Percentiles rank a stretch among this genome's conserved stretches.
These are phyloP conservation scores for Zymoseptoria passerinii DNA, from an alignment of 2,329 filamentous ascomycete species.

Conservation along the genomic window DNA sequence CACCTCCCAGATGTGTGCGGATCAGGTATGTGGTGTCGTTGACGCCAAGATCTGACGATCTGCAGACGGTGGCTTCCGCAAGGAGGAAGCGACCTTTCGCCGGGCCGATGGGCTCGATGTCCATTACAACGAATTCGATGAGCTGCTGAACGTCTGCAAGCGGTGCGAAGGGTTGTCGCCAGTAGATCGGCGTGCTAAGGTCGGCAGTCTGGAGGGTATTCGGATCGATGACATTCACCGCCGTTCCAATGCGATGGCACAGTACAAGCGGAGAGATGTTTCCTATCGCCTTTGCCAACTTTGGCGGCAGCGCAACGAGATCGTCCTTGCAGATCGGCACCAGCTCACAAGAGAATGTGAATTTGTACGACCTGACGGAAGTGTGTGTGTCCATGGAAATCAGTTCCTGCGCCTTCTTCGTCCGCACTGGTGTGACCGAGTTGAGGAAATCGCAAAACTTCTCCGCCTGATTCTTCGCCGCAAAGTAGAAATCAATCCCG, in stretches of 20 bases:
- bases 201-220: conserved; percentile 86
- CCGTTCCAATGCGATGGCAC: conserved; percentile 81
- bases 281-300: conserved; percentile 75
- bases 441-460: conserved; percentile 85
- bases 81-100: conserved; percentile 75
- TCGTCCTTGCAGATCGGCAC: conserved; percentile 97
- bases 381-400: conserved; percentile 93
- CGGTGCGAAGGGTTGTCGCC: conserved; percentile 77
- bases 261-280: conserved; percentile 82
- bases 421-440: conserved; percentile 68
- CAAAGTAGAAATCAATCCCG: conserved; percentile 92
- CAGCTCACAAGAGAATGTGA: conserved; percentile 79
- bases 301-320: conserved; percentile 83
- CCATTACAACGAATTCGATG: conserved; percentile 88
- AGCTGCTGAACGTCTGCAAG: conserved; percentile 78
- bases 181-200: conserved; percentile 74
- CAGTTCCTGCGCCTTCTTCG: conserved; percentile 82
- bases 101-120: conserved; percentile 72
- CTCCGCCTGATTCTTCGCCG: conserved; percentile 80
- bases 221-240: conserved; percentile 82
- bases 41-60: conserved; percentile 73
- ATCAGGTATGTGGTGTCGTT: conserved; percentile 87
- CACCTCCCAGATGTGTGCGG: conserved; percentile 77
- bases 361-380: conserved; percentile 86
- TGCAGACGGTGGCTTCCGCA: conserved; percentile 80